These are phyloP conservation scores for Penicillium tannophilum DNA, from an alignment of 495 filamentous ascomycete genomes.

Conservation along the genomic window DNA sequence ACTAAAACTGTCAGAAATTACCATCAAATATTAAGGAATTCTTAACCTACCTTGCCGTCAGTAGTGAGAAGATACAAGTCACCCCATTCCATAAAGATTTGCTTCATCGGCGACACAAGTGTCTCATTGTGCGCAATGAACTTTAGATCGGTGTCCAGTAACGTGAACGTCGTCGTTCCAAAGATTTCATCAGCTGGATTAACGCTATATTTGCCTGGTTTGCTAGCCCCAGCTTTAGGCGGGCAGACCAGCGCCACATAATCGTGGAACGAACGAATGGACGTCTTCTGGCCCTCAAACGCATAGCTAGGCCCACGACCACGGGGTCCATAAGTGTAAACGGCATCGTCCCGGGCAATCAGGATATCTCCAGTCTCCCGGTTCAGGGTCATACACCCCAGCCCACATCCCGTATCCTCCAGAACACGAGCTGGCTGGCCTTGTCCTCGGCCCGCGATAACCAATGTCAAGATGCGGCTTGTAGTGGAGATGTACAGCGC, in stretches of 20 bases:
- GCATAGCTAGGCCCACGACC: constrained; percentile 85
- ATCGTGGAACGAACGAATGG: constrained; percentile 77
- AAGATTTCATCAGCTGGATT: constrained; percentile 72
- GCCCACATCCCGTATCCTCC: constrained; percentile 84
- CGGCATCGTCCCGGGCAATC: constrained; percentile 88
- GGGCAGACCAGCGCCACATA: constrained; percentile 91
- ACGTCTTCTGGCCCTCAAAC: constrained; percentile 86
- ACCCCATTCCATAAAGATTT: constrained; percentile 85
- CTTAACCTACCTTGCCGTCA: constrained; percentile 75
- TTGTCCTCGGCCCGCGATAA: constrained; percentile 83
- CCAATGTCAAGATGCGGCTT: constrained; percentile 79
- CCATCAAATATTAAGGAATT: not conserved
- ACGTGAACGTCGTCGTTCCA: constrained; percentile 79
- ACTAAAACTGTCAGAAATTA: constrained; percentile 45
- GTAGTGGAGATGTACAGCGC: constrained; percentile 93
- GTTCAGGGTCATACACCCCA: constrained; percentile 92
- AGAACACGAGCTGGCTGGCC: constrained; percentile 85
- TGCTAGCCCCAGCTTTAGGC: constrained; percentile 60
- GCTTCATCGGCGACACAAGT: constrained; percentile 74
- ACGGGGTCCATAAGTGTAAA: constrained; percentile 87
- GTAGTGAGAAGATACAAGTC: constrained; percentile 84
- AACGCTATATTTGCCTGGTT: constrained; percentile 65
- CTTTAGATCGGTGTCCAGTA: constrained; percentile 87
- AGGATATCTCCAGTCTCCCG: constrained; percentile 78
- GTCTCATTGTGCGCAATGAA: constrained; percentile 90